Evolutionary conservation across 331 rosid genomes (phyloP).

Genomic region (Stylosanthes scabra): DNA sequence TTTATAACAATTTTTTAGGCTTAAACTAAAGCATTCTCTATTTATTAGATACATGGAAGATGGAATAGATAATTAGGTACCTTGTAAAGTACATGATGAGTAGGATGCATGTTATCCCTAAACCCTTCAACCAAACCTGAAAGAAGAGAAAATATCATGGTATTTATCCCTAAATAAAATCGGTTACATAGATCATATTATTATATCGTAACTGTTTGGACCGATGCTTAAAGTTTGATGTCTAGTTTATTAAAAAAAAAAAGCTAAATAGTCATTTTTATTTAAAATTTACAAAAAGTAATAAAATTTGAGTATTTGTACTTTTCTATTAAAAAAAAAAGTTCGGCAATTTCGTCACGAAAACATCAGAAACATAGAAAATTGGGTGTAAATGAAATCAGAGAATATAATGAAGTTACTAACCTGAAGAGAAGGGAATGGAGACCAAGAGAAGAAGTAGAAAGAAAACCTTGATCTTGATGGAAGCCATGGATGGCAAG

Average conservation of each 20-base stretch:
- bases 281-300: too few species aligned
- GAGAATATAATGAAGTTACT: slow-evolving; percentile 12
- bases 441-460: slow-evolving; percentile 55
- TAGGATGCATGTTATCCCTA: slow-evolving; percentile 50
- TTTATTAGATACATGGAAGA: background rate
- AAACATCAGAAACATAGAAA: too few species aligned
- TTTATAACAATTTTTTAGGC: too few species aligned
- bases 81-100: slow-evolving; percentile 49
- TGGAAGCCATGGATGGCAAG: slow-evolving; percentile 60
- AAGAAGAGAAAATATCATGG: background rate
- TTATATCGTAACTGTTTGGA: too few species aligned
- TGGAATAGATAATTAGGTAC: slow-evolving; percentile 40
- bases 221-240: too few species aligned
- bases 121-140: slow-evolving; percentile 62
- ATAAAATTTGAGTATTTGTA: too few species aligned
- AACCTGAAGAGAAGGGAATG: slow-evolving; percentile 65
- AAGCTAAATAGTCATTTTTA: too few species aligned
- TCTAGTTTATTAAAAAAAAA: too few species aligned
- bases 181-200: too few species aligned
- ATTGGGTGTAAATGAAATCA: too few species aligned
- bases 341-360: background rate
- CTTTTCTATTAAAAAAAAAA: too few species aligned
- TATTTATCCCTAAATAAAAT: background rate
- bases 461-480: slow-evolving; percentile 46
- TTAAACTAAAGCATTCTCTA: too few species aligned